A percentile compares a stretch with the other conserved stretches of the same genome.
Evolutionary conservation across 352 stramenopile species (phyloP).

Genomic region (Phytophthora niederhauseri): DNA sequence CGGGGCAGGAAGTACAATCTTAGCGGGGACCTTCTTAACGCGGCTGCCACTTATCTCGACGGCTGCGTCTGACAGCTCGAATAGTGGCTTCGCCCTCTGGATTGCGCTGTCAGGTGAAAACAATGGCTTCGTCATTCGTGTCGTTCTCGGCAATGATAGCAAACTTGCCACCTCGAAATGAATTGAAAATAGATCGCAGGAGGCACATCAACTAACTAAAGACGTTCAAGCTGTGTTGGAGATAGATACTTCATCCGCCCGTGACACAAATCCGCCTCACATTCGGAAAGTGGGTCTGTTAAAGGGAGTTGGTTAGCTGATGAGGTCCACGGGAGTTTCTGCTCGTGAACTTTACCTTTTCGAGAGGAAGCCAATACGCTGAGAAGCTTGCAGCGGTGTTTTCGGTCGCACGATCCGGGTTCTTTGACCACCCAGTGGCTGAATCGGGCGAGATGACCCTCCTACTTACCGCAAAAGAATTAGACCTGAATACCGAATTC

Average conservation of each 20-base stretch:
- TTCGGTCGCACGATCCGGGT: conserved; percentile 71
- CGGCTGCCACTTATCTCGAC: conserved; percentile 2
- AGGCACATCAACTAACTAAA: conserved; percentile 16
- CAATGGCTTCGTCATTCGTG: conserved; percentile 20
- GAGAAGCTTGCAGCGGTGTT: conserved; percentile 68
- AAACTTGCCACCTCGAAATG: conserved; percentile 9
- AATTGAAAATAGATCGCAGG: conserved; percentile 27
- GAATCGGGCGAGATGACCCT: conserved; percentile 39
- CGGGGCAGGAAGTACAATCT: not conserved
- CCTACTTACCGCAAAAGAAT: conserved; percentile 14
- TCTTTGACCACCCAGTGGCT: conserved; percentile 47
- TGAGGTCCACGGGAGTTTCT: not conserved
- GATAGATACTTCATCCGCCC: not conserved
- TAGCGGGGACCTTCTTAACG: conserved; percentile 10
- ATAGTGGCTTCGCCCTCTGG: conserved; percentile 39
- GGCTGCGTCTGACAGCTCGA: conserved; percentile 37
- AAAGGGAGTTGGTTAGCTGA: not conserved
- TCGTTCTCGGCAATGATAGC: conserved; percentile 17
- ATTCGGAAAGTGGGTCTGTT: conserved; percentile 43
- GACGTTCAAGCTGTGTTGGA: not conserved
- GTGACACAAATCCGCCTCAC: conserved; percentile 17
- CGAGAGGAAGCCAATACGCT: conserved; percentile 62
- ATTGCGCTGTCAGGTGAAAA: conserved; percentile 35
- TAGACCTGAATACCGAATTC: conserved; percentile 9
- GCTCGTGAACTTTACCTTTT: conserved; percentile 48